These are phyloP conservation scores for Boechera retrofracta DNA, from an alignment of 345 rosid genomes.

Conservation along the genomic window DNA sequence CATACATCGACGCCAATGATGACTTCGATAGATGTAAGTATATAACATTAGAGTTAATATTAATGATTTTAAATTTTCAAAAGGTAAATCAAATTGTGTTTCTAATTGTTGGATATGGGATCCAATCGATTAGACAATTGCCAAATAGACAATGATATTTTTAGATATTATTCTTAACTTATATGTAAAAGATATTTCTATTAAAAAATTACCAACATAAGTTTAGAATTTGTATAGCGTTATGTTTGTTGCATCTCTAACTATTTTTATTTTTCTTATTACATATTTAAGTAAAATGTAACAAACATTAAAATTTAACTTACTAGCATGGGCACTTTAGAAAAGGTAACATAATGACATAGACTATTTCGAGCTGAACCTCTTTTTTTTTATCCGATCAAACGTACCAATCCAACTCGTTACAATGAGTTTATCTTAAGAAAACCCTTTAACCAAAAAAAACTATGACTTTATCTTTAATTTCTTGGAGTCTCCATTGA, in stretches of 20 bases:
- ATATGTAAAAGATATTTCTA: not conserved
- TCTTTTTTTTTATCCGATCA: not conserved
- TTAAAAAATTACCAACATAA: not conserved
- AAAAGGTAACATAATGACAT: not conserved
- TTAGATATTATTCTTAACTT: not conserved
- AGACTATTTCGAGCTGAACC: not conserved
- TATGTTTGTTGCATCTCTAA: not conserved
- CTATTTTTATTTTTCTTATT: not conserved
- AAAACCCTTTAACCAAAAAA: no score
- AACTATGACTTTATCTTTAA: conserved; percentile 1
- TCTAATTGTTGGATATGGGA: not conserved
- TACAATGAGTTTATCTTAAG: not conserved
- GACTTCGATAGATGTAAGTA: no score
- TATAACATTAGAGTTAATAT: not conserved
- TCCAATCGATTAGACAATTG: not conserved
- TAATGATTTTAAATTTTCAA: not conserved
- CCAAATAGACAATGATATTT: not conserved
- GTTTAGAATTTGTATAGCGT: no score
- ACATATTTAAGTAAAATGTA: not conserved
- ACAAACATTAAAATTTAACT: not conserved
- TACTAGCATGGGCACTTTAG: not conserved
- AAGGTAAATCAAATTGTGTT: not conserved
- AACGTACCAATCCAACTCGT: not conserved
- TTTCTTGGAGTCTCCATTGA: not conserved
- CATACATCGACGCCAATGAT: no score